A percentile compares a stretch with the other conserved stretches of the same genome.
Conservation (phyloP, 352 stramenopile species). For the Pythium rishiriense region DNA sequence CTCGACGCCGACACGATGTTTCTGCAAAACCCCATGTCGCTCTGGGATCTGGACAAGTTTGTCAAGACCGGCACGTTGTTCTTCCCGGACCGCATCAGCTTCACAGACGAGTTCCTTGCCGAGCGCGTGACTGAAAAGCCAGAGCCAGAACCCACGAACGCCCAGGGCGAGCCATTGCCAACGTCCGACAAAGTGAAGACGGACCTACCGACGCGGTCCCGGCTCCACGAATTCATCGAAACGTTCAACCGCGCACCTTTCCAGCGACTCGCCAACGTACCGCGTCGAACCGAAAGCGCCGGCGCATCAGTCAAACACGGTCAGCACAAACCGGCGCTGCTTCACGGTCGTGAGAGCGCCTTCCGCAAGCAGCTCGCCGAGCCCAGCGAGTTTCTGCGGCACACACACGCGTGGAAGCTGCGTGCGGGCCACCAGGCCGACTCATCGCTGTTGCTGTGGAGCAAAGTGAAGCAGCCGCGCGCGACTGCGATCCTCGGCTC, state of each 20-base stretch:
- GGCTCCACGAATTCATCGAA: conserved; percentile 55
- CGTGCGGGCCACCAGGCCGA: conserved; percentile 69
- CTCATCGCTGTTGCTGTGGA: conserved; percentile 78
- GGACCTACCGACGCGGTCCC: conserved; percentile 24
- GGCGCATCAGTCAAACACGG: not conserved
- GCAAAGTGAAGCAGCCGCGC: conserved; percentile 61
- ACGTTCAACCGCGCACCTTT: conserved; percentile 53
- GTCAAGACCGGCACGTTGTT: conserved; percentile 59
- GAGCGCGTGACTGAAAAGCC: conserved; percentile 30
- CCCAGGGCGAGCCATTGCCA: not conserved
- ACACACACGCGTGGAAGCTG: conserved; percentile 66
- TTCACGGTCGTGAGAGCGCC: conserved; percentile 29
- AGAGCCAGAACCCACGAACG: not conserved
- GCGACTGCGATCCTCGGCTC: conserved; percentile 64
- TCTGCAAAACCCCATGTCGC: conserved; percentile 50
- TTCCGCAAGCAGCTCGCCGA: conserved; percentile 27
- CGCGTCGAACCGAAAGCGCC: conserved; percentile 11
- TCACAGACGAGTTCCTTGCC: conserved; percentile 42
- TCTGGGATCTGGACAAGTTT: conserved; percentile 61
- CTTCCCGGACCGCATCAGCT: conserved; percentile 66
- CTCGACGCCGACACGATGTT: conserved; percentile 73
- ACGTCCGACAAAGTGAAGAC: not conserved
- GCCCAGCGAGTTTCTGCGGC: conserved; percentile 55
- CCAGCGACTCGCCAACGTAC: conserved; percentile 35
- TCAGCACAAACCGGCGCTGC: conserved; percentile 25